A percentile compares a stretch with the other conserved stretches of the same genome.
These are phyloP conservation scores for Panaeolus papilionaceus DNA, from an alignment of 768 basidiomycete species.

Conservation along the genomic window DNA sequence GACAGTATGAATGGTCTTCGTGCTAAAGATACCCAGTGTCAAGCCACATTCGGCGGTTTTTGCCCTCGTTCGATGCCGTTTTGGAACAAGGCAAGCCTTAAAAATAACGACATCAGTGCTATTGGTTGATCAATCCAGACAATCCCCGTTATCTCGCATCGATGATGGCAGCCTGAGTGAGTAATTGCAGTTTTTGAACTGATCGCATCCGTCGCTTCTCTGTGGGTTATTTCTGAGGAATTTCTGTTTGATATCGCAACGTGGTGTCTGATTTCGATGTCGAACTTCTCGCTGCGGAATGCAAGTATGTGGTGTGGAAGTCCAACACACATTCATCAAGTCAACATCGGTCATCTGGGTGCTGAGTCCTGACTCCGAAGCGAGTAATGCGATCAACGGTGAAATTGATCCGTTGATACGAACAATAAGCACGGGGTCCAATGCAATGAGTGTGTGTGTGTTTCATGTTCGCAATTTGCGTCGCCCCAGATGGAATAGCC, in stretches of 20 bases:
- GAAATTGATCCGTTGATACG: slow-evolving; percentile 1
- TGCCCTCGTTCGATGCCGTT: background rate
- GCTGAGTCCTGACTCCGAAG: background rate
- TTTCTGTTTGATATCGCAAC: background rate
- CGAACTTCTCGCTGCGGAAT: background rate
- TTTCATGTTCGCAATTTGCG: background rate
- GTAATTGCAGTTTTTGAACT: background rate
- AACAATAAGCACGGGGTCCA: background rate
- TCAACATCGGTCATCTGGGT: background rate
- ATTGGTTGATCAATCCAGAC: background rate
- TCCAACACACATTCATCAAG: background rate
- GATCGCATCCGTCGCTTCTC: background rate
- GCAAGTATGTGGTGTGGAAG: background rate
- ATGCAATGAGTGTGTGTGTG: background rate
- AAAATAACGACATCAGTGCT: background rate
- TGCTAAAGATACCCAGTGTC: background rate
- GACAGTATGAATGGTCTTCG: background rate
- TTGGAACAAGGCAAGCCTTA: background rate
- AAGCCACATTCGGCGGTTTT: background rate
- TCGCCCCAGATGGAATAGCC: background rate
- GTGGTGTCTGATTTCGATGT: background rate
- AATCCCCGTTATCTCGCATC: background rate
- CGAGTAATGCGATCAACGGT: slow-evolving; percentile 2
- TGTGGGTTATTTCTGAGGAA: background rate
- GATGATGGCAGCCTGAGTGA: background rate